Evolutionary conservation across 306 rosid species (phyloP), one percentile per base, ranked within the genome.

Genomic region (Sicyos baderoa): DNA sequence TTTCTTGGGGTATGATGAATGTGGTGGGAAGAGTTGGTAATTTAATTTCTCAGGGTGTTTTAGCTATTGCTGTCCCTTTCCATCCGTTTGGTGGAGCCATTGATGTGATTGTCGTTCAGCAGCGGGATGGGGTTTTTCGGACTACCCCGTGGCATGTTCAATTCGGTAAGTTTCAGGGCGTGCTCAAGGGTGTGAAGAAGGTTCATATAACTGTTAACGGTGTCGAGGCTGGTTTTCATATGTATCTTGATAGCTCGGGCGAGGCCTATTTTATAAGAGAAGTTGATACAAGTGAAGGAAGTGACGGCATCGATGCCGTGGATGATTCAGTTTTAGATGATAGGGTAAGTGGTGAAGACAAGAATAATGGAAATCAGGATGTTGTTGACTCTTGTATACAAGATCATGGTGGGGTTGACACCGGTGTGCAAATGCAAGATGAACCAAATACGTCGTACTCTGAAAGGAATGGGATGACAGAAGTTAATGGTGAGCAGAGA

Each of bases 51-150:
- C 91, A 89, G 80, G 94, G 97, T 59, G 96, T 91, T 78, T 91
- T 88, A 78, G 84, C 97, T 18, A 89, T 92, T 76, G 96, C 97
- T 49, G 86, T 92, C 18, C 98, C 98, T 49, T 93, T 93, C 79
- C 98, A 93, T 63, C 98, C 98, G 5, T 93, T 93, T 73, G 98
- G 98, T 25, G 98, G 98, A 75, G 98, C 97, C 64, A 88, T 93
- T 75, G 98, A 93, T 81, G 94, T 86, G 74, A 89, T 93, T 81
- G 98, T 86, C 66, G 98, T 93, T 82, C 92, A 81, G 81, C 98
- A 93, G 79, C 96, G 76, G 75, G 98, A 93, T 81, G 98, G 90
- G 48, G 83, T 96, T 4, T 93, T 89, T 74, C 82, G 94, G 22
- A 89, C 94, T 72, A 93, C 93, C 0, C 98, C 98, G 27, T 93